These are phyloP conservation scores for Trypanosoma mega DNA, from an alignment of 208 protist genomes.

Conservation along the genomic window DNA sequence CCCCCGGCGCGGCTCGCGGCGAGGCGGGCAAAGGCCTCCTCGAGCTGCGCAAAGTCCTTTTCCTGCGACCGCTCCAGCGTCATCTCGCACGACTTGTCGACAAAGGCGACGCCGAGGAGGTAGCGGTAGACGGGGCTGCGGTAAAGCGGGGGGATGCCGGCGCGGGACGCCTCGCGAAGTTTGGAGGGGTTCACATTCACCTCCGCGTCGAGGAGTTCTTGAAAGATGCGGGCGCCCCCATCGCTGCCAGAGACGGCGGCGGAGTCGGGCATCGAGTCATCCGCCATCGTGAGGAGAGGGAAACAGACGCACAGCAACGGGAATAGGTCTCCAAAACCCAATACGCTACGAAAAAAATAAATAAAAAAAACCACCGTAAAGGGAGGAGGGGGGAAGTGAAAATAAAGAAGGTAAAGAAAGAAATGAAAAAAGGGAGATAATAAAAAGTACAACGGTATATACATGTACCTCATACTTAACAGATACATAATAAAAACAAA, in stretches of 20 bases:
- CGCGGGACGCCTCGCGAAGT: slow-evolving; percentile 72
- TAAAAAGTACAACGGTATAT: background rate
- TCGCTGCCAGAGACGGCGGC: slow-evolving; percentile 13
- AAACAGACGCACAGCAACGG: background rate
- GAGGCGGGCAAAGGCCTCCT: slow-evolving; percentile 36
- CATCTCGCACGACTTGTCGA: slow-evolving; percentile 85
- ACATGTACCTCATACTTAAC: background rate
- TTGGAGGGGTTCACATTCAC: slow-evolving; percentile 63
- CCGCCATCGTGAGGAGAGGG: background rate
- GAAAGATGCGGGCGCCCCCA: slow-evolving; percentile 48
- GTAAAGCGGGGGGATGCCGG: slow-evolving; percentile 62
- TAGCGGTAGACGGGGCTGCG: slow-evolving; percentile 83
- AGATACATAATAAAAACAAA: slow-evolving; percentile 12
- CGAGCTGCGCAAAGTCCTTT: slow-evolving; percentile 69
- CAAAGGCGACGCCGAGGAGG: slow-evolving; percentile 69
- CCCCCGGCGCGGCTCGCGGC: slow-evolving; percentile 1
- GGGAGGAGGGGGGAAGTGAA: background rate
- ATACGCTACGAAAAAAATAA: too few species aligned
- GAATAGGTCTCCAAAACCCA: too few species aligned
- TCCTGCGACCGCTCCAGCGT: slow-evolving; percentile 79
- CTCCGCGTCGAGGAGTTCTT: slow-evolving; percentile 84
- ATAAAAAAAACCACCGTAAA: too few species aligned
- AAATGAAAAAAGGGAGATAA: slow-evolving; percentile 7
- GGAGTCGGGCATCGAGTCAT: background rate
- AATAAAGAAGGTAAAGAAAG: background rate